Conservation (phyloP, 1,139 yeast species). For the Candida tropicalis region DNA sequence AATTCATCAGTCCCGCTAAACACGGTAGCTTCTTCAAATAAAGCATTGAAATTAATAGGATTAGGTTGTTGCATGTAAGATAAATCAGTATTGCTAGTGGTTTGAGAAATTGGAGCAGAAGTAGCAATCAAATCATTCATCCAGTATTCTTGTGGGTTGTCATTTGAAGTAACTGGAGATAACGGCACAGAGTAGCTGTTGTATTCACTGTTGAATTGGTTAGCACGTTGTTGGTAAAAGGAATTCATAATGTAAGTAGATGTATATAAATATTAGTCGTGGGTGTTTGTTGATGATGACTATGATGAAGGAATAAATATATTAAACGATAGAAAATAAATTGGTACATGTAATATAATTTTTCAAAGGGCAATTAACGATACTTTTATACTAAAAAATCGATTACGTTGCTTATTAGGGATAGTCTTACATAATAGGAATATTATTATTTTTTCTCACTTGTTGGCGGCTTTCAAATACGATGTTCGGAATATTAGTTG, state of each 20-base stretch:
- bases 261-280: neutral
- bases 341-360: no score
- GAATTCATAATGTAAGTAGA: slow-evolving; percentile 3
- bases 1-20: slow-evolving; percentile 9
- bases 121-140: slow-evolving; percentile 22
- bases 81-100: slow-evolving; percentile 20
- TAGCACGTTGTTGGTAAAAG: slow-evolving; percentile 4
- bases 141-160: slow-evolving; percentile 20
- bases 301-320: no score
- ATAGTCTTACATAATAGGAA: no score
- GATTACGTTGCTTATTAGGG: no score
- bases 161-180: slow-evolving; percentile 18
- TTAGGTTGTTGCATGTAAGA: slow-evolving; percentile 7
- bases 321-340: no score
- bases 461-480: neutral
- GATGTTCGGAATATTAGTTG: slow-evolving; percentile 2
- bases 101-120: slow-evolving; percentile 19
- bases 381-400: neutral
- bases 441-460: neutral
- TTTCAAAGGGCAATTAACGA: neutral
- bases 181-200: slow-evolving; percentile 17
- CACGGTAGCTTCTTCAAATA: slow-evolving; percentile 6
- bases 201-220: slow-evolving; percentile 9
- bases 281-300: no score
- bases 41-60: slow-evolving; percentile 8